These are phyloP conservation scores for Pythium myriotylum DNA, from an alignment of 352 stramenopile species.

Conservation along the genomic window DNA sequence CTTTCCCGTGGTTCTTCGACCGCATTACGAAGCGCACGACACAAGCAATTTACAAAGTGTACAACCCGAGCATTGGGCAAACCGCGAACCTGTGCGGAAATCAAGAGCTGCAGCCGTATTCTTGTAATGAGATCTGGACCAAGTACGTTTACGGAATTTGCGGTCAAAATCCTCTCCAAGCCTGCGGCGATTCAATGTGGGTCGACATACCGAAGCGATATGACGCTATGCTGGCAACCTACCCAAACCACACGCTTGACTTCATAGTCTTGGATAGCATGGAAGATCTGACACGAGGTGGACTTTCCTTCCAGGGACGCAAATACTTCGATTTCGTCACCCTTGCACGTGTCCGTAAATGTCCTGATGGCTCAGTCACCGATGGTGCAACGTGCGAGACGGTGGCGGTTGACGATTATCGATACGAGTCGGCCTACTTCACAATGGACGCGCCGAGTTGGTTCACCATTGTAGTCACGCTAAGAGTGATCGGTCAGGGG, in stretches of 20 bases:
- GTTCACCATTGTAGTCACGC: background rate
- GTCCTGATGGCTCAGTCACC: background rate
- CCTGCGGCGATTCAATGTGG: too few relatives aligned
- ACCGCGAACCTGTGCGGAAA: slow-evolving; percentile 4
- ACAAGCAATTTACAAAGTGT: slow-evolving; percentile 25
- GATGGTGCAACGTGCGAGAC: slow-evolving; percentile 1
- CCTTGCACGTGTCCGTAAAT: slow-evolving; percentile 12
- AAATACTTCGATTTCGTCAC: slow-evolving; percentile 13
- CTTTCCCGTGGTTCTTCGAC: slow-evolving; percentile 30
- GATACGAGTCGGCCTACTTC: slow-evolving; percentile 13
- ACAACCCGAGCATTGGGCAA: too few relatives aligned
- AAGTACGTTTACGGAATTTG: slow-evolving; percentile 1
- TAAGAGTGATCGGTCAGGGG: slow-evolving; percentile 14
- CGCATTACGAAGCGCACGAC: slow-evolving; percentile 5
- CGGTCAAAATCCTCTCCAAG: background rate
- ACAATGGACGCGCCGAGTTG: slow-evolving; percentile 9
- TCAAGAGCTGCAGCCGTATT: background rate
- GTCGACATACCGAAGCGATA: background rate
- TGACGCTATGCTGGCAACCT: background rate
- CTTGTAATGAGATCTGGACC: background rate
- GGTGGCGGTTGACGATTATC: slow-evolving; percentile 26
- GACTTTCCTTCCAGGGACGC: slow-evolving; percentile 7
- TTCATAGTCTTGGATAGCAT: slow-evolving; percentile 1
- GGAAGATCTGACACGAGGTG: background rate
- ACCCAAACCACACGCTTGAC: slow-evolving; percentile 13